Evolutionary conservation across 2,329 filamentous ascomycete species (phyloP).

Genomic region (Cladophialophora yegresii): DNA sequence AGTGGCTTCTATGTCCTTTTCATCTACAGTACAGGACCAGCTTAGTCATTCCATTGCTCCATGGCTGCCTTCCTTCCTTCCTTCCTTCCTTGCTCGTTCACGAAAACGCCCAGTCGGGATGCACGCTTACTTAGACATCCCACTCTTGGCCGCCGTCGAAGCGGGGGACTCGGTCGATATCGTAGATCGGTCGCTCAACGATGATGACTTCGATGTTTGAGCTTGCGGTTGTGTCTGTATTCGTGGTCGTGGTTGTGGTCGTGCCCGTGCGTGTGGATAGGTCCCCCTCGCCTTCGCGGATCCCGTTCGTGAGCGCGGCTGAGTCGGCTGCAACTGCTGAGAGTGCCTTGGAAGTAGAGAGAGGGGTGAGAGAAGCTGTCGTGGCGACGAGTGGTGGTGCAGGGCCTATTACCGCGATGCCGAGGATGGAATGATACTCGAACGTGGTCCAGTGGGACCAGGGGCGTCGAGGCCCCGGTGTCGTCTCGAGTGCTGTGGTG

Average conservation of each 20-base stretch:
- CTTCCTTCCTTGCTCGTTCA: not conserved
- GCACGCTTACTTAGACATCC: constrained; percentile 20
- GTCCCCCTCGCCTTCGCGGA: not conserved
- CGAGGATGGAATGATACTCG: constrained; percentile 93
- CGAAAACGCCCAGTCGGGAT: not conserved
- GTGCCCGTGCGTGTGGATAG: no score
- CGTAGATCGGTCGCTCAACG: constrained; percentile 82
- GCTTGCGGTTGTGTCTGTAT: not conserved
- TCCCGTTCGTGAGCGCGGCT: not conserved
- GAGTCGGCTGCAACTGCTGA: not conserved
- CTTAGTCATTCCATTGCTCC: no score
- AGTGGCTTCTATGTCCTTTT: not conserved
- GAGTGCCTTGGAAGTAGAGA: not conserved
- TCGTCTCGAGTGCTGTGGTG: constrained; percentile 33
- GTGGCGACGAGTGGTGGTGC: not conserved
- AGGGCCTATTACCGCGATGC: constrained; percentile 60
- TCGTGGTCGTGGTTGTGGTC: no score
- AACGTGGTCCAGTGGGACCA: constrained; percentile 72
- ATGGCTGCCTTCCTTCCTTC: no score
- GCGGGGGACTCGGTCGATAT: constrained; percentile 72
- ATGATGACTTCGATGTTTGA: constrained; percentile 72
- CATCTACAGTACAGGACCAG: not conserved
- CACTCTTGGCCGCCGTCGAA: constrained; percentile 63
- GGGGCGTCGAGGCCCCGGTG: constrained; percentile 21
- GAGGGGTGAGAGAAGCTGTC: not conserved